Evolutionary conservation across 192 early-diverging fungal genomes (phyloP).

Genomic region (Geranomyces variabilis): DNA sequence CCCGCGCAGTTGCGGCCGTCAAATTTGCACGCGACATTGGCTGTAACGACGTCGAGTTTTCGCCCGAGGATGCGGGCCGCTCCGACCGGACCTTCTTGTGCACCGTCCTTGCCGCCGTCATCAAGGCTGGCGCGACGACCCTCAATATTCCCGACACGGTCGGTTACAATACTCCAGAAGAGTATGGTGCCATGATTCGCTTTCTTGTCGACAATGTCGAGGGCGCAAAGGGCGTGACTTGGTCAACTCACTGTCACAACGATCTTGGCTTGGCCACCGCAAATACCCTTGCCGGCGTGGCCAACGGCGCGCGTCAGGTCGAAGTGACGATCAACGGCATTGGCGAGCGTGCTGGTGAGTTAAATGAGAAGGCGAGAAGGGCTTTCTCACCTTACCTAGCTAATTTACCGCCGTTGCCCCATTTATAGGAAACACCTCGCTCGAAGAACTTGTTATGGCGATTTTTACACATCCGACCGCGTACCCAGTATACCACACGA

Average conservation of each 20-base stretch:
- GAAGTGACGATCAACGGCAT: slow-evolving; percentile 98
- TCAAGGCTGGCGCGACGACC: slow-evolving; percentile 88
- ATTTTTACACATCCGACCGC: slow-evolving; percentile 87
- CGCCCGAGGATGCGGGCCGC: slow-evolving; percentile 92
- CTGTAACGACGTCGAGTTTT: slow-evolving; percentile 90
- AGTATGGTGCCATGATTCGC: slow-evolving; percentile 86
- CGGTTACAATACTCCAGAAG: slow-evolving; percentile 89
- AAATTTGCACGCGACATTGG: slow-evolving; percentile 73
- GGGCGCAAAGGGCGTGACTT: slow-evolving; percentile 73
- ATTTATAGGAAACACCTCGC: slow-evolving; percentile 81
- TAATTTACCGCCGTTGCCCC: not conserved
- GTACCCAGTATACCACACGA: slow-evolving; percentile 88
- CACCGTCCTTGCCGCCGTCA: slow-evolving; percentile 75
- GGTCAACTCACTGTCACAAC: slow-evolving; percentile 98
- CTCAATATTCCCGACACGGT: slow-evolving; percentile 99
- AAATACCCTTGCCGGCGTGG: slow-evolving; percentile 89
- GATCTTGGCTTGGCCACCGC: slow-evolving; percentile 96
- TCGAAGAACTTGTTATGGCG: slow-evolving; percentile 96
- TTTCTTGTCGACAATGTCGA: slow-evolving; percentile 76
- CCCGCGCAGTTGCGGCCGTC: slow-evolving; percentile 79
- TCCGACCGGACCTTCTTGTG: slow-evolving; percentile 89
- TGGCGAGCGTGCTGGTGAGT: slow-evolving; percentile 85
- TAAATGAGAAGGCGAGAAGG: no score
- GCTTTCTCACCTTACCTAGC: no score
- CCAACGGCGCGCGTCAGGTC: slow-evolving; percentile 91